Evolutionary conservation across 2,329 filamentous ascomycete genomes (phyloP), one percentile per base, ranked within the genome.

Genomic region (Knufia fluminis): DNA sequence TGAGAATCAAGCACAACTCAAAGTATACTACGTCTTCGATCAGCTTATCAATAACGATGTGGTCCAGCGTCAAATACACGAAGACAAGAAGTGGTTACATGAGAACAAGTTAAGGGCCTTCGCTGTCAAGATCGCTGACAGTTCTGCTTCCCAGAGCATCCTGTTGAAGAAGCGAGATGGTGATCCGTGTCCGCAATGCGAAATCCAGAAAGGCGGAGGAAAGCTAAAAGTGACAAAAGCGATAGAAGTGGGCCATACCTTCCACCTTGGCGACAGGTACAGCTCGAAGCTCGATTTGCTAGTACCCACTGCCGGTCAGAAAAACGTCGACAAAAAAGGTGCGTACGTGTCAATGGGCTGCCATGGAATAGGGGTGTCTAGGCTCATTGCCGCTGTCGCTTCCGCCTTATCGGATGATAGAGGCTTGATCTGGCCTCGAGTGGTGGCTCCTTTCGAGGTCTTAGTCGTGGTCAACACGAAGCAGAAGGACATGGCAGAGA

Each of bases 191-290:
- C 80, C 86, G 0, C 72, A 75, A 33, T 98, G 92, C 63, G n/a
- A 43, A 6, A 61, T 68, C 0, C 17, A 20, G 17, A 22, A 35
- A 4, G 33, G 20, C 3, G 60, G 71, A 0, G 85, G 85, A 0
- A 70, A 65, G 1, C 71, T 97, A 19, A 73, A 72, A 38, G 72
- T 85, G 2, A 76, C 84, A 50, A 82, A 78, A 54, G 86, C 89
- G 6, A 83, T 97, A 44, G 92, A 98, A 67, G 75, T 97, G 14
- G 92, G 88, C 1, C 92, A 98, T 66, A 97, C 92, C 0, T 98
- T 98, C 68, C 83, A 94, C 64, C 80, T 98, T 1, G 90, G 91
- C 9, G 90, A 86, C 1, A 80, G 90, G 24, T 98, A 98, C 69
- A 90, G 85, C 20, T 73, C 78, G 17, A 83, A 88, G 0, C 73